Evolutionary conservation across 2,329 filamentous ascomycete species (phyloP).

Genomic region (Pseudogymnoascus verrucosus): DNA sequence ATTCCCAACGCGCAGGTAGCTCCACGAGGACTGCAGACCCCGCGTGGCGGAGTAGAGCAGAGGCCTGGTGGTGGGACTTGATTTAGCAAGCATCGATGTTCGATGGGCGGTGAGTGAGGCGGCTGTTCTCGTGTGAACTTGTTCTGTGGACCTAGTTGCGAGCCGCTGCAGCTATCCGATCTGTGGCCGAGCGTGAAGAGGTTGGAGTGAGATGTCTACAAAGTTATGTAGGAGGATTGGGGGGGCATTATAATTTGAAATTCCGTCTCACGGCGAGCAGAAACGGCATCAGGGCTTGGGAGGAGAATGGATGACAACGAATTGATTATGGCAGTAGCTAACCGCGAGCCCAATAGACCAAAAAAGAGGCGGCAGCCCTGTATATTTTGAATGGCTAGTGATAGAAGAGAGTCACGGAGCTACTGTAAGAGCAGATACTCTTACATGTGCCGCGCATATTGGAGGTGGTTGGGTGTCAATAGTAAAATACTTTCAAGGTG

Average conservation of each 20-base stretch:
- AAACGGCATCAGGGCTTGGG: neutral
- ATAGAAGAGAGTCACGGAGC: neutral
- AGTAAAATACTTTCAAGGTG: neutral
- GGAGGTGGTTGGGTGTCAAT: constrained; percentile 2
- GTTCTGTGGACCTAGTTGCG: neutral
- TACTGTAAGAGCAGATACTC: neutral
- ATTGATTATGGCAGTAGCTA: constrained; percentile 6
- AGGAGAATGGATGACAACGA: neutral
- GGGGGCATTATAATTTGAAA: constrained; percentile 8
- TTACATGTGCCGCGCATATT: constrained; percentile 1
- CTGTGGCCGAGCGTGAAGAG: constrained; percentile 2
- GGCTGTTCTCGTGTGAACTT: constrained; percentile 7
- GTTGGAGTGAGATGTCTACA: neutral
- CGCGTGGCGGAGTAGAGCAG: constrained; percentile 1
- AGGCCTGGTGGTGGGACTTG: neutral
- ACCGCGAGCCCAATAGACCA: neutral
- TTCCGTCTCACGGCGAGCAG: neutral
- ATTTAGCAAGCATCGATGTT: constrained; percentile 6
- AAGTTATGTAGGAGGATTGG: neutral
- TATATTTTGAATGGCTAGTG: constrained; percentile 4
- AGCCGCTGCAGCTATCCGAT: constrained; percentile 6
- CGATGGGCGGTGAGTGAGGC: constrained; percentile 4
- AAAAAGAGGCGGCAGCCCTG: constrained; percentile 6
- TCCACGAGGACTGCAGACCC: constrained; percentile 8
- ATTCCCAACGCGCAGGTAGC: neutral